Evolutionary conservation across 192 early-diverging fungal genomes (phyloP).

Genomic region (Coemansia sp.): DNA sequence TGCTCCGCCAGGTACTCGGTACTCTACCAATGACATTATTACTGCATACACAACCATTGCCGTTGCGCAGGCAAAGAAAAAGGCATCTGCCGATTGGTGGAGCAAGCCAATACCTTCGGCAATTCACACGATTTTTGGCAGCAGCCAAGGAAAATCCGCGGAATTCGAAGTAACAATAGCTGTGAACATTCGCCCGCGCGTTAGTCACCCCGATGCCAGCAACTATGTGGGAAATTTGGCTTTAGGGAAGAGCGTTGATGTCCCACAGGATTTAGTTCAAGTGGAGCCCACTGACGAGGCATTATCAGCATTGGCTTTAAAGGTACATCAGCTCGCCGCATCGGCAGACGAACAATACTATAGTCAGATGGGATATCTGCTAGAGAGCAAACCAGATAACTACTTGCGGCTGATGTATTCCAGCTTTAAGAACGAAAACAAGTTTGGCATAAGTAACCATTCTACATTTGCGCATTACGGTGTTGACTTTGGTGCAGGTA

Average conservation of each 20-base stretch:
- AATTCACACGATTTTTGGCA: not conserved
- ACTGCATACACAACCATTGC: conserved; percentile 11
- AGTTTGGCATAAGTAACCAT: conserved; percentile 20
- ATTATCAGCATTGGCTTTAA: not conserved
- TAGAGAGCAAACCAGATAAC: not conserved
- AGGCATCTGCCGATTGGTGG: not conserved
- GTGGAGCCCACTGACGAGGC: not conserved
- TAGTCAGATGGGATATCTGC: not conserved
- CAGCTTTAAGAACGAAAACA: not conserved
- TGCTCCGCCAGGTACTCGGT: not conserved
- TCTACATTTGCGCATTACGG: conserved; percentile 13
- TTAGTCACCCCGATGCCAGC: not conserved
- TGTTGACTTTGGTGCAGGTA: conserved; percentile 29
- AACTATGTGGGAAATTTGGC: not conserved
- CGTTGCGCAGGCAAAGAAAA: not conserved
- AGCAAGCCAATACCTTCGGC: not conserved
- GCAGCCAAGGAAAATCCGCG: not conserved
- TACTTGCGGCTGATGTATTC: not conserved
- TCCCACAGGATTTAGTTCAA: not conserved
- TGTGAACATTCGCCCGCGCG: not conserved
- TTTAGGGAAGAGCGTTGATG: not conserved
- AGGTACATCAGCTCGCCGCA: not conserved
- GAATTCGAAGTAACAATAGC: not conserved
- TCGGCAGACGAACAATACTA: not conserved
- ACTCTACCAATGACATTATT: conserved; percentile 24